phyloP scores from a whole-genome alignment of 179 eudicot species.

The Pouteria campechiana region DNA sequence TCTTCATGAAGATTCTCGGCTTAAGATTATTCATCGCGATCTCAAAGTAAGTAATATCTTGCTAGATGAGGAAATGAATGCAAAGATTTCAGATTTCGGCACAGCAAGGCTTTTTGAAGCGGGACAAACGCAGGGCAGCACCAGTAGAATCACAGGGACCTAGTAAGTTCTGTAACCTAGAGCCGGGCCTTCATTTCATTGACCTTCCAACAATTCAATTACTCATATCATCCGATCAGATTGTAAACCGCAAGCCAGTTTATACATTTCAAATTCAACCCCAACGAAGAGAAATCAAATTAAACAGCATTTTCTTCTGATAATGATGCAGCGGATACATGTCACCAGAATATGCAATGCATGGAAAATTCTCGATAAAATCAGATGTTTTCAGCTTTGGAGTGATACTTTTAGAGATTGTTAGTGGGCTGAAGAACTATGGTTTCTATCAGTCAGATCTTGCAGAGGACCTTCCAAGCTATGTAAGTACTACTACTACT shows the following conservation, averaged over 20 bases:
- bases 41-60: slow-evolving; percentile 22
- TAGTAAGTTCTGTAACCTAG: no score
- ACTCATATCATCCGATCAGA: no score
- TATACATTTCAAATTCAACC: no score
- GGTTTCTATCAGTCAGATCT: slow-evolving; percentile 12
- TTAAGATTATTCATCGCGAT: slow-evolving; percentile 22
- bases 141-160: slow-evolving; percentile 19
- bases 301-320: background rate
- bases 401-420: slow-evolving; percentile 33
- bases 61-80: slow-evolving; percentile 24
- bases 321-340: slow-evolving; percentile 33
- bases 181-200: no score
- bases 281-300: no score
- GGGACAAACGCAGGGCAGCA: slow-evolving; percentile 17
- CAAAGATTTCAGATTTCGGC: slow-evolving; percentile 25
- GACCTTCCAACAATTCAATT: no score
- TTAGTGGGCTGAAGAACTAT: slow-evolving; percentile 25
- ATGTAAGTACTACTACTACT: slow-evolving; percentile 22
- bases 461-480: slow-evolving; percentile 9
- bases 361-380: slow-evolving; percentile 33
- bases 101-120: slow-evolving; percentile 22
- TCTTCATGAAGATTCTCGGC: slow-evolving; percentile 24
- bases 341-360: slow-evolving; percentile 50
- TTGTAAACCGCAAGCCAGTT: no score
- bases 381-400: slow-evolving; percentile 48